Evolutionary conservation across 257 asterid genomes (phyloP), one percentile per base, ranked within the genome.

Genomic region (Solanum virginianum): DNA sequence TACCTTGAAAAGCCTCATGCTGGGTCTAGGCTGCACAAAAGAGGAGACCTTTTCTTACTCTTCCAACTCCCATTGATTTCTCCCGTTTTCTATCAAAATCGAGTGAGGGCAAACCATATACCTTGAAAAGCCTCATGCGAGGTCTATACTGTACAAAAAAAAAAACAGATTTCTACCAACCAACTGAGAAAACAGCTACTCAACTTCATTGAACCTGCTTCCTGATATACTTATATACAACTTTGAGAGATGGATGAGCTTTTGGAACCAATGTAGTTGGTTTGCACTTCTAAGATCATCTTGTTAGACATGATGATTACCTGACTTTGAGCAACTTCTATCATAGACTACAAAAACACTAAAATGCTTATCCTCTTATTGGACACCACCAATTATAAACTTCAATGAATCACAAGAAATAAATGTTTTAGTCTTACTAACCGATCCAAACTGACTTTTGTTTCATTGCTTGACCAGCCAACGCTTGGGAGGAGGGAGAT

Each of bases 401-500:
- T 53, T 51, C 45, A 51, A 26, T 17, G 4, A 51, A 10, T 77
- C 63, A 16, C 26, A 51, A 26, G 26, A 53, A 8, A 8, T 77
- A 77, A 77, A 77, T 77, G 47, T 24, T 53, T 49, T 7, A 26
- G 17, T 77, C 63, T 51, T 51, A 53, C 47, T 32, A 24, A 26
- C 45, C 6, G 16, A 77, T 51, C 47, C 26, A 77, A 9, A 77
- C 82, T 77, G 82, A 26, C 65, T 53, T 75, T 77, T 77, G 17
- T 77, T 63, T 86, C 16, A 77, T 55, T 80, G 29, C 26, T 83
- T 87, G 77, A 53, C 80, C 91, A 97, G 99, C 99, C 83, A 97
- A 97, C 89, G 99, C 99, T 86, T 97, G 99, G 99, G 99, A 97
- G 91, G 99, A 97, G 88, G 99, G 98, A 47, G 98, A 95, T 77